These are phyloP conservation scores for Zymoseptoria crescenta DNA, from an alignment of 2,329 filamentous ascomycete species.

Conservation along the genomic window DNA sequence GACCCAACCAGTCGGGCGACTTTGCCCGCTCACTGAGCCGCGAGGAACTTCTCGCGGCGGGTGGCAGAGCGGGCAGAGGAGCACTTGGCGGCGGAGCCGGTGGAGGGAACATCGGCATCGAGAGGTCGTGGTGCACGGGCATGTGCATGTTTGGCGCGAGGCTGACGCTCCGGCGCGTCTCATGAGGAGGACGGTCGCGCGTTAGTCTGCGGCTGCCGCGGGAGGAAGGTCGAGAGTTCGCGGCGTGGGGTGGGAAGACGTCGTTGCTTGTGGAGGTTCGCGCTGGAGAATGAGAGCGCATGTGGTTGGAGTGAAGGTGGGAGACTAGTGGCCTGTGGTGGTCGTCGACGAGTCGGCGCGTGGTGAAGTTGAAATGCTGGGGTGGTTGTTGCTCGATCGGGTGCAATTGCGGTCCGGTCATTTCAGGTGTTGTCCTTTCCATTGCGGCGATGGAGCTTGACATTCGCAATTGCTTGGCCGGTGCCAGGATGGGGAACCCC, in stretches of 20 bases:
- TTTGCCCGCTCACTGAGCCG: not conserved
- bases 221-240: not conserved
- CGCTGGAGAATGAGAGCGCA: not conserved
- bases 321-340: not conserved
- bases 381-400: not conserved
- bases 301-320: not conserved
- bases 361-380: not conserved
- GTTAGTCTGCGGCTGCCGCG: not conserved
- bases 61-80: conserved; percentile 32
- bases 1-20: not conserved
- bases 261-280: not conserved
- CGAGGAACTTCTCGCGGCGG: not conserved
- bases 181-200: conserved; percentile 1
- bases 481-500: not conserved
- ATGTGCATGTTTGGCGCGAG: conserved; percentile 36
- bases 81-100: conserved; percentile 40
- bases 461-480: not conserved
- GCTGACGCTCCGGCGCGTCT: conserved; percentile 21
- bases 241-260: not conserved
- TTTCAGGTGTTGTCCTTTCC: not conserved
- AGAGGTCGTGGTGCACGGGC: not conserved
- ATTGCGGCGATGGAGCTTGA: not conserved
- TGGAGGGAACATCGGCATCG: conserved; percentile 29
- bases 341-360: not conserved
- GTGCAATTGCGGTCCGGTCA: not conserved